Base-by-base conservation (phyloP, 345 rosid species). In the Gynandropsis gynandra region DNA sequence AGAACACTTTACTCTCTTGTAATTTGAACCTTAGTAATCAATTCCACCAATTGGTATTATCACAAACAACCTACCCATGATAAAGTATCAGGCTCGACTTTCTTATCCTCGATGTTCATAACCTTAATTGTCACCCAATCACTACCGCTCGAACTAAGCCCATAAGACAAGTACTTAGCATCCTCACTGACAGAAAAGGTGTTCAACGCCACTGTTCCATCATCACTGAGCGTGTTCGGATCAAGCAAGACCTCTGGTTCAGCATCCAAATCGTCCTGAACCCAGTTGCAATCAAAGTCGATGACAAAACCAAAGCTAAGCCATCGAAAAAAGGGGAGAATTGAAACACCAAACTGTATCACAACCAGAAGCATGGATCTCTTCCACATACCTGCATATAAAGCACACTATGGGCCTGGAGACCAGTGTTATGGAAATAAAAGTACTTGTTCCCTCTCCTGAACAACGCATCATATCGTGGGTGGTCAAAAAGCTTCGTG, bases 51-150 rank as follows among this genome's bases (percentile, higher is more conserved):
- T n/a, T n/a, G n/a, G 24, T 5, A 7, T 1, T 31, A 10, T 17
- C 11, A 45, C 12, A 34, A 61, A 39, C 49, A 47, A 32, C 82
- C 66, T 65, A 87, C 97, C 99, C 97, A 88, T 52, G 80, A 72
- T 66, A 92, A 58, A 36, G 78, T 72, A 62, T 88, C 97, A 16
- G 78, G 63, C 60, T 83, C 87, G 13, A 68, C 85, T 68, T 34
- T 71, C 74, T 72, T 82, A 48, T 85, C 85, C 52, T 63, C 75
- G 47, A 85, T 41, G 10, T 62, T 70, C 94, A 81, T 76, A 39
- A 85, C 79, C 52, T 83, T 81, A 34, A 92, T 72, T 0, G 82
- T 88, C n/a, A 77, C 80, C 97, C 99, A 93, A 53, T 88, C 99
- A 64, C 99, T 93, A 40, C 97, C 97, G 47, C 94, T 93, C 0